Evolutionary conservation across 2,329 filamentous ascomycete species (phyloP).

Genomic region (Xylaria sp.): DNA sequence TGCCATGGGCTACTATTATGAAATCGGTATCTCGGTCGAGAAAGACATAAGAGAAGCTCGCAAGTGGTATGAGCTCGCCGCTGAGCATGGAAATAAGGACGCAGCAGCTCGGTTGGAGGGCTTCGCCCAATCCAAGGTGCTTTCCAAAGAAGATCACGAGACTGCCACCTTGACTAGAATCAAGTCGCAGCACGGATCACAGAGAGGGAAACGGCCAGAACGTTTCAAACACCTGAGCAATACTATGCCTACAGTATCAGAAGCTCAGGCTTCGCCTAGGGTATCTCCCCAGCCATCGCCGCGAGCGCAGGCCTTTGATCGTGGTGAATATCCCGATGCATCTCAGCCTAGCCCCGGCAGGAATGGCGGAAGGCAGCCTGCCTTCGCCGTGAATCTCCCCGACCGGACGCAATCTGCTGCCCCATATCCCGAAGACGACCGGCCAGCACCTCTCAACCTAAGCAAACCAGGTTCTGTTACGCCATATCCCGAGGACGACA

Average conservation of each 20-base stretch:
- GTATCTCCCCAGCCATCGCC: constrained; percentile 58
- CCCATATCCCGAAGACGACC: constrained; percentile 78
- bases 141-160: constrained; percentile 93
- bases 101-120: constrained; percentile 84
- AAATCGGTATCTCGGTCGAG: constrained; percentile 93
- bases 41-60: constrained; percentile 84
- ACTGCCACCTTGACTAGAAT: constrained; percentile 89
- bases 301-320: constrained; percentile 54
- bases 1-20: constrained; percentile 95
- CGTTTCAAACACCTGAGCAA: constrained; percentile 63
- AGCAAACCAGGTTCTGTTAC: constrained; percentile 59
- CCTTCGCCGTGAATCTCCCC: constrained; percentile 64
- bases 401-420: constrained; percentile 66
- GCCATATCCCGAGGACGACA: constrained; percentile 66
- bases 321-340: constrained; percentile 60
- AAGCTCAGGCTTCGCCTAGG: constrained; percentile 53
- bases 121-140: constrained; percentile 81
- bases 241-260: constrained; percentile 62
- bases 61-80: constrained; percentile 90
- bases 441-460: constrained; percentile 61
- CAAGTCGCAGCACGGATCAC: constrained; percentile 80
- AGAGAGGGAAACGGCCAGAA: constrained; percentile 70
- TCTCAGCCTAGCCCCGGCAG: constrained; percentile 54
- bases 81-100: constrained; percentile 91
- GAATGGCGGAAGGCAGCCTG: constrained; percentile 56